phyloP scores from a whole-genome alignment of 164 flowering plant species.

The Vitis rotundifolia region DNA sequence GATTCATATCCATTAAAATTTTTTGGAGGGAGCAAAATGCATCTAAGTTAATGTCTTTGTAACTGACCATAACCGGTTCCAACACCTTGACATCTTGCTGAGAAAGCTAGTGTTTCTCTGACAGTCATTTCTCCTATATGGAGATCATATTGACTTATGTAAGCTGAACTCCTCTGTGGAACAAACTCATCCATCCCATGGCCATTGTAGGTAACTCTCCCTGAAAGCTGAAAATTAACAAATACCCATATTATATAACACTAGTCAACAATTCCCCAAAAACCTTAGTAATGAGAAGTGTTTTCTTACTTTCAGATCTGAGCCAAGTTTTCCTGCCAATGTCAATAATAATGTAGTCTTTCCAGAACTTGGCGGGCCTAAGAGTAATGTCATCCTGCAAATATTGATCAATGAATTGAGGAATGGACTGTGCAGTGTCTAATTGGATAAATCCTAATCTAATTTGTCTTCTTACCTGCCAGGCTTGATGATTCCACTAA shows the following conservation, averaged over 20 bases:
- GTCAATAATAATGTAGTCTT: slow-evolving; percentile 48
- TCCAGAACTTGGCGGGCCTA: slow-evolving; percentile 59
- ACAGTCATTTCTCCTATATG: slow-evolving; percentile 58
- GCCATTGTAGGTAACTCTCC: slow-evolving; percentile 52
- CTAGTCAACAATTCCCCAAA: not conserved
- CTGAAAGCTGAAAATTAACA: slow-evolving; percentile 26
- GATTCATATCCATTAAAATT: not conserved
- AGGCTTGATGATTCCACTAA: slow-evolving; percentile 74
- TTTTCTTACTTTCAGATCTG: slow-evolving; percentile 36
- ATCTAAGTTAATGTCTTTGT: not conserved
- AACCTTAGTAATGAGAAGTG: not conserved
- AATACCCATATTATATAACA: not conserved
- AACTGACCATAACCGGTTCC: slow-evolving; percentile 47
- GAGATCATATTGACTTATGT: slow-evolving; percentile 55
- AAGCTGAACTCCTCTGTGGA: slow-evolving; percentile 48
- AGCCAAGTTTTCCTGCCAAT: slow-evolving; percentile 46
- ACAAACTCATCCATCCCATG: slow-evolving; percentile 50
- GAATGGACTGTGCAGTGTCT: not conserved
- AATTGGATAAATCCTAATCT: not conserved
- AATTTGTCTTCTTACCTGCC: slow-evolving; percentile 39
- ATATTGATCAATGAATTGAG: not conserved
- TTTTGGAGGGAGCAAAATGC: too few relatives aligned
- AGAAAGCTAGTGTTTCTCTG: slow-evolving; percentile 50
- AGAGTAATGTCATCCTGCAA: slow-evolving; percentile 51
- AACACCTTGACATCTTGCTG: slow-evolving; percentile 57